Base-by-base conservation (phyloP, 768 basidiomycete genomes). In the Lentinula sp. region DNA sequence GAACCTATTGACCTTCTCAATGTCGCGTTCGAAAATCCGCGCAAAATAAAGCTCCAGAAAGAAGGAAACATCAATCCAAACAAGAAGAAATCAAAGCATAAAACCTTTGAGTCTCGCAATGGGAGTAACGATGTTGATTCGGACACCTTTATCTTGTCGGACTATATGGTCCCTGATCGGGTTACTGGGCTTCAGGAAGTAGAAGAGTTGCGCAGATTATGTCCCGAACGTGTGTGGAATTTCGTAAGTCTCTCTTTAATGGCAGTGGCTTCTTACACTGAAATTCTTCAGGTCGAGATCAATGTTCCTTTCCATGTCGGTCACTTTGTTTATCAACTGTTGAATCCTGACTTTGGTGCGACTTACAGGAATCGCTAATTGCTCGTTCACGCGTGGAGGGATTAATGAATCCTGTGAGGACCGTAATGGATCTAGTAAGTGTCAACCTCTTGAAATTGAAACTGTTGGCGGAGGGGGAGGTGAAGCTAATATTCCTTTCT, bases 1-100 rank as follows among this genome's bases (percentile, higher is more conserved):
- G 94, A 97, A 69, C 90, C 93, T 0, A 93, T 98, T 55, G 95
- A 98, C 68, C 75, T 98, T 1, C 76, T 98, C 7, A 97, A 97
- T 66, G 93, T 98, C 4, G 92, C 93, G 1, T 98, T 98, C 65
- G 94, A 98, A 70, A 97, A 97, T 68, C 94, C 94, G n/a, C 83
- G 93, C 5, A 89, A 90, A 67, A 73, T 89, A 13, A 76, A 76
- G 49, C 69, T 78, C 3, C 76, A 80, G 62, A 62, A 74, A 21
- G 77, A 78, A 52, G 79, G 81, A 11, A 83, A 84, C 63, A 62
- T 71, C 34, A 77, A 76, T 15, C 76, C 75, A 0, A 66, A 77
- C n/a, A 69, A 76, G 11, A 82, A 79, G 64, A 77, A 64, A 59
- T 23, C 21, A 43, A 56, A 56, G 21, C 5, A 6, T 39, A 4